Conservation (phyloP, 768 basidiomycete genomes). For the Phylloporus scabripes region DNA sequence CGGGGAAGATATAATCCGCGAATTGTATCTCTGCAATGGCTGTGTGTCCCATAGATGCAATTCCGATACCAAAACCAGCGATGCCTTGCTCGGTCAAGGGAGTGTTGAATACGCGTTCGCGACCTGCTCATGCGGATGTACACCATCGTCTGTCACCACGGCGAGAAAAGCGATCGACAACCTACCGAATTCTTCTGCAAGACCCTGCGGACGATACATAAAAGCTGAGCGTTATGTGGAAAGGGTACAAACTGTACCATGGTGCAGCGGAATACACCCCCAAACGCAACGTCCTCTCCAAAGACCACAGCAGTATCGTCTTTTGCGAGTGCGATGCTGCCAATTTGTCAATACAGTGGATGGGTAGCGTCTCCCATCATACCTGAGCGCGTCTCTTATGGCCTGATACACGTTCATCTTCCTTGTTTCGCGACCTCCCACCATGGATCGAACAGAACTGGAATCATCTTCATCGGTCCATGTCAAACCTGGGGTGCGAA, state of each 20-base stretch:
- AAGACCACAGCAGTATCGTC: constrained; percentile 88
- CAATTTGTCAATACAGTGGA: constrained; percentile 6
- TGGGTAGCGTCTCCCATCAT: constrained; percentile 6
- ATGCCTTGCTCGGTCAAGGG: constrained; percentile 92
- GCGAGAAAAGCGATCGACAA: neutral
- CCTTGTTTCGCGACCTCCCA: constrained; percentile 79
- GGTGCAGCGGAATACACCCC: constrained; percentile 91
- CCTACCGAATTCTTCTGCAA: constrained; percentile 89
- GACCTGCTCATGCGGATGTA: constrained; percentile 43
- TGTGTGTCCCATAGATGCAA: constrained; percentile 90
- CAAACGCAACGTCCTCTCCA: constrained; percentile 89
- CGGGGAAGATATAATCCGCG: constrained; percentile 87
- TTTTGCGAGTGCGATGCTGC: constrained; percentile 74
- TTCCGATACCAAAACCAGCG: constrained; percentile 88
- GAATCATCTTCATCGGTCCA: constrained; percentile 60
- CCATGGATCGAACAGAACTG: constrained; percentile 38
- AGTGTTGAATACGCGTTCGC: constrained; percentile 93
- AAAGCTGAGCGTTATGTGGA: neutral
- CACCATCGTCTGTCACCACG: neutral
- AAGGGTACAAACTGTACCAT: constrained; percentile 51
- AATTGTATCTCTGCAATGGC: constrained; percentile 95
- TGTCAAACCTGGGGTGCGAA: constrained; percentile 66
- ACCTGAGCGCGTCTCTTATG: constrained; percentile 86
- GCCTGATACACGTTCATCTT: constrained; percentile 97
- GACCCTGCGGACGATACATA: constrained; percentile 45